Evolutionary conservation across 345 rosid species (phyloP).

Genomic region (Raphanus raphanistrum): DNA sequence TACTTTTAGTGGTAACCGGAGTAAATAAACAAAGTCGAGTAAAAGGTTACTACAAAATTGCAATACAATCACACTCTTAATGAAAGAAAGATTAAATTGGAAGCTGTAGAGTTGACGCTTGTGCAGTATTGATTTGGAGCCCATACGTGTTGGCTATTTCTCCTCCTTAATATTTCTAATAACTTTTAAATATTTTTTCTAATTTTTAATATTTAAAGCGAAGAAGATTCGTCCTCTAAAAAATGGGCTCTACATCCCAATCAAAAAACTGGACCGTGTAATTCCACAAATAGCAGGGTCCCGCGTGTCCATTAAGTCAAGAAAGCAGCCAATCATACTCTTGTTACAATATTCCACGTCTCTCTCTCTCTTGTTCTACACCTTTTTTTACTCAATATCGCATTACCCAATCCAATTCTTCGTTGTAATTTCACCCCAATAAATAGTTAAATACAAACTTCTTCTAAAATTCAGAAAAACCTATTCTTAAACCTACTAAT

Average conservation of each 20-base stretch:
- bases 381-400: too few relatives aligned
- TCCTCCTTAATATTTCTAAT: constrained; percentile 25
- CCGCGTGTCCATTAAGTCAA: constrained; percentile 42
- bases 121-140: constrained; percentile 28
- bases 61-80: too few relatives aligned
- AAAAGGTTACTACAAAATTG: too few relatives aligned
- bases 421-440: too few relatives aligned
- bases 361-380: constrained; percentile 4
- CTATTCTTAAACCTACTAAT: too few relatives aligned
- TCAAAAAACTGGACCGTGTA: constrained; percentile 35
- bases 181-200: neutral
- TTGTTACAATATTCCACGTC: constrained; percentile 39
- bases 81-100: neutral
- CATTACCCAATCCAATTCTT: too few relatives aligned
- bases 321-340: constrained; percentile 40
- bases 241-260: constrained; percentile 32
- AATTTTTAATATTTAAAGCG: neutral
- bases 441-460: too few relatives aligned
- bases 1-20: too few relatives aligned
- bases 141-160: constrained; percentile 34
- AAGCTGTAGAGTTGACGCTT: constrained; percentile 42
- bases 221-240: constrained; percentile 36
- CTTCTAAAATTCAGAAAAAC: too few relatives aligned
- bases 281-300: constrained; percentile 35
- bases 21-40: too few relatives aligned